phyloP scores from a whole-genome alignment of 345 rosid species.

The Citrus sinensis region DNA sequence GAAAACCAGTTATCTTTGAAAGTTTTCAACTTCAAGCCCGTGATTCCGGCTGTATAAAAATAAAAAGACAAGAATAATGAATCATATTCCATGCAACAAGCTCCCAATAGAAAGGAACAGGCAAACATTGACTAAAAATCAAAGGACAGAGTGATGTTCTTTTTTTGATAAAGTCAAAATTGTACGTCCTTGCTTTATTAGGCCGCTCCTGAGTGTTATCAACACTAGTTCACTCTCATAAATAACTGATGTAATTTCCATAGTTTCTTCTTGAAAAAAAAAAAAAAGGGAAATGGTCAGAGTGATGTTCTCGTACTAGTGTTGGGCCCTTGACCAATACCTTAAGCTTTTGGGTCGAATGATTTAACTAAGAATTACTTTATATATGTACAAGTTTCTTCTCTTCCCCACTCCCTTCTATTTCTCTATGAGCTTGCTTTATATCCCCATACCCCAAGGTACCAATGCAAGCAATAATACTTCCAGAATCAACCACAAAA shows the following conservation, averaged over 20 bases:
- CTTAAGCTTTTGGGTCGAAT: not conserved
- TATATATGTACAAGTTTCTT: not conserved
- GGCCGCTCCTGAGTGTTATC: not conserved
- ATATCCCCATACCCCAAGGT: not conserved
- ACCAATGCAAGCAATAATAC: not conserved
- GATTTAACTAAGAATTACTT: not conserved
- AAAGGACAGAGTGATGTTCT: not conserved
- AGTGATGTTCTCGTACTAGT: too few species aligned
- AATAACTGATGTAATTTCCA: not conserved
- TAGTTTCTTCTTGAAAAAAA: not conserved
- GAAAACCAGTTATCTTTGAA: slow-evolving; percentile 91
- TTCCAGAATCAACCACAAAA: not conserved
- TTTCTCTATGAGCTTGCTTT: not conserved
- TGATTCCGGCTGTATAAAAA: slow-evolving; percentile 68
- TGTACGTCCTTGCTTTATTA: not conserved
- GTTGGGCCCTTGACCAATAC: not conserved
- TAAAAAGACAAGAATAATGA: slow-evolving; percentile 1
- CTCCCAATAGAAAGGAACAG: slow-evolving; percentile 1
- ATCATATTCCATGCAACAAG: slow-evolving; percentile 6
- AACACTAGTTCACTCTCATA: not conserved
- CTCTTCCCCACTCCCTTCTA: not conserved
- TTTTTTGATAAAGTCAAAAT: not conserved
- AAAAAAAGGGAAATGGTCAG: not conserved
- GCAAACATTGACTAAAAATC: not conserved
- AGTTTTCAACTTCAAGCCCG: slow-evolving; percentile 77